Conservation (phyloP, 805 yeast genomes). For the Lipomyces mesembrius region DNA sequence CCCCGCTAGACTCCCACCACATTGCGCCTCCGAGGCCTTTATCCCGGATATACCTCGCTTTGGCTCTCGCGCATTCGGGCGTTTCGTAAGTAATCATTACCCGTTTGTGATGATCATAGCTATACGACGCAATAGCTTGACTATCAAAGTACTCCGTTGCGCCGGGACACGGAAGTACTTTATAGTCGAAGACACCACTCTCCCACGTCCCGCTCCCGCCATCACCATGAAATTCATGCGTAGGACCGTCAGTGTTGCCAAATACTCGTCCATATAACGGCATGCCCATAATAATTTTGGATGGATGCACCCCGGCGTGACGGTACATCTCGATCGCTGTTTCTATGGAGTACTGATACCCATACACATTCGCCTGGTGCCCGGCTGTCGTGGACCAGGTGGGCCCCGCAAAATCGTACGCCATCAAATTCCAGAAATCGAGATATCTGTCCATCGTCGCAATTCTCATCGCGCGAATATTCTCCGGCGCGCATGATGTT, state of each 20-base stretch:
- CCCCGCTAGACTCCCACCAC: constrained; percentile 88
- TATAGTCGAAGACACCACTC: constrained; percentile 60
- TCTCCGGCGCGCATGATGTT: constrained; percentile 65
- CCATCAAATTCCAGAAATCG: constrained; percentile 84
- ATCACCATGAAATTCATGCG: constrained; percentile 39
- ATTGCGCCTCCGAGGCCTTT: constrained; percentile 75
- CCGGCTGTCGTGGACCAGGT: constrained; percentile 61
- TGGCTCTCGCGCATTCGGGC: constrained; percentile 54
- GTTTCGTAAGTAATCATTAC: constrained; percentile 69
- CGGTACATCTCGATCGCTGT: constrained; percentile 55
- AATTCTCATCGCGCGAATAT: constrained; percentile 49
- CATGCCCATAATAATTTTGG: constrained; percentile 77
- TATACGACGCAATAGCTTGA: constrained; percentile 58
- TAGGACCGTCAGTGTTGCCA: constrained; percentile 50
- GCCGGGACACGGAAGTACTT: constrained; percentile 55
- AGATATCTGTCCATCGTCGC: constrained; percentile 61
- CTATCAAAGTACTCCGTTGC: constrained; percentile 58
- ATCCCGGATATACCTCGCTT: constrained; percentile 61
- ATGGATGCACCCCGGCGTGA: constrained; percentile 50
- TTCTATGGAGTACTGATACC: constrained; percentile 54
- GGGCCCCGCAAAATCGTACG: constrained; percentile 83
- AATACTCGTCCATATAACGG: constrained; percentile 79
- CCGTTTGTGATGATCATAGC: constrained; percentile 49
- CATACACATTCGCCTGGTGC: constrained; percentile 73
- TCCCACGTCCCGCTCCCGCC: constrained; percentile 49